Evolutionary conservation across 2,329 filamentous ascomycete genomes (phyloP).

Genomic region (Penicillium italicum): DNA sequence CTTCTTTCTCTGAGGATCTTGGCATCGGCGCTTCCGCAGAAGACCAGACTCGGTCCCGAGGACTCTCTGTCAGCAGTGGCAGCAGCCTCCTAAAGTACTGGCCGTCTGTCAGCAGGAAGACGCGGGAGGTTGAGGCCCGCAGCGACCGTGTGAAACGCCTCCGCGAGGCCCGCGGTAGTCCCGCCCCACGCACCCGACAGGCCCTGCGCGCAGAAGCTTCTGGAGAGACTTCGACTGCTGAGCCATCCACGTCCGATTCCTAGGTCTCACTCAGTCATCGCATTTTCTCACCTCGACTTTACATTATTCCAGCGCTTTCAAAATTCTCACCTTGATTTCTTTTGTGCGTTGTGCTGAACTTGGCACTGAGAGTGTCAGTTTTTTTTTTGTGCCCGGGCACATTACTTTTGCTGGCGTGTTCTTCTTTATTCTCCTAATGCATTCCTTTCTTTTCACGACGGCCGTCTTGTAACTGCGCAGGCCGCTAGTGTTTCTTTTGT

Average conservation of each 20-base stretch:
- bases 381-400: neutral
- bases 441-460: neutral
- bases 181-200: neutral
- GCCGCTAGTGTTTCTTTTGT: neutral
- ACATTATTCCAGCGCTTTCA: neutral
- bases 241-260: neutral
- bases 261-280: neutral
- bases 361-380: neutral
- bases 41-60: neutral
- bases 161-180: constrained; percentile 1
- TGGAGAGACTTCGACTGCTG: neutral
- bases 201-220: neutral
- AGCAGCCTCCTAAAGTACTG: neutral
- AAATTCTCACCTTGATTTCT: neutral
- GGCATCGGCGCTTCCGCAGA: neutral
- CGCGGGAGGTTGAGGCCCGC: neutral
- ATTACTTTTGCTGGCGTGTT: neutral
- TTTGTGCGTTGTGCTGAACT: neutral
- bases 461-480: constrained; percentile 11
- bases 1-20: constrained; percentile 11
- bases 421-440: neutral
- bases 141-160: constrained; percentile 1
- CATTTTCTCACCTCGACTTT: neutral
- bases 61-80: neutral
- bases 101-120: neutral